A percentile compares a stretch with the other conserved stretches of the same genome.
Evolutionary conservation across 2,329 filamentous ascomycete genomes (phyloP).

Genomic region (Nothophoma quercina): DNA sequence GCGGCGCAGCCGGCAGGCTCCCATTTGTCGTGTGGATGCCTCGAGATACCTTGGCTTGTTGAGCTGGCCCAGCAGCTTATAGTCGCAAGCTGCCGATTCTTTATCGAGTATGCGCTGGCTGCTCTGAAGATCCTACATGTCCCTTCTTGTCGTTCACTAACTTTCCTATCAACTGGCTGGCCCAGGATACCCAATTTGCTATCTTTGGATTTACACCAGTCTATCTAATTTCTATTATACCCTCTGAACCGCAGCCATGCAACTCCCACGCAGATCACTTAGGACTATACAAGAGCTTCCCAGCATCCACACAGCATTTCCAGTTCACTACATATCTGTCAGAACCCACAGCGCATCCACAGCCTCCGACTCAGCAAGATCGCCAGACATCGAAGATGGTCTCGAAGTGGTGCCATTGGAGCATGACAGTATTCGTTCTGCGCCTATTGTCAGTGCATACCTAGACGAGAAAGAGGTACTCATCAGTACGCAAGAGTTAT

Average conservation of each 20-base stretch:
- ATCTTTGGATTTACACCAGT: background rate
- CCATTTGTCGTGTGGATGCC: background rate
- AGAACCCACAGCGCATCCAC: slow-evolving; percentile 18
- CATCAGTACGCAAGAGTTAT: slow-evolving; percentile 7
- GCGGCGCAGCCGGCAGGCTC: slow-evolving; percentile 24
- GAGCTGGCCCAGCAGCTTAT: slow-evolving; percentile 17
- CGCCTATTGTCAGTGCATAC: slow-evolving; percentile 36
- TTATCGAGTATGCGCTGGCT: slow-evolving; percentile 22
- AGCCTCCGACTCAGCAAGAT: slow-evolving; percentile 20
- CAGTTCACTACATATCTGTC: slow-evolving; percentile 18
- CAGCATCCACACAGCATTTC: slow-evolving; percentile 39
- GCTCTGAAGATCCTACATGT: slow-evolving; percentile 24
- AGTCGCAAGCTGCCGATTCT: slow-evolving; percentile 12
- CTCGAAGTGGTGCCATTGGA: slow-evolving; percentile 44
- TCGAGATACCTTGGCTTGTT: slow-evolving; percentile 3
- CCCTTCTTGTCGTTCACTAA: slow-evolving; percentile 17
- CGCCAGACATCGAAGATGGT: slow-evolving; percentile 34
- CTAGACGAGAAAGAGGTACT: slow-evolving; percentile 41
- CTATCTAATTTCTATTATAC: slow-evolving; percentile 11
- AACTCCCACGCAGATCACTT: slow-evolving; percentile 31
- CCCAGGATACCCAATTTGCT: slow-evolving; percentile 13
- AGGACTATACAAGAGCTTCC: slow-evolving; percentile 36
- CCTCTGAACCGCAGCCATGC: slow-evolving; percentile 28
- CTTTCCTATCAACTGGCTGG: slow-evolving; percentile 23
- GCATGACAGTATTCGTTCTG: slow-evolving; percentile 29